phyloP scores from a whole-genome alignment of 768 basidiomycete species.

The Calocera cornea region DNA sequence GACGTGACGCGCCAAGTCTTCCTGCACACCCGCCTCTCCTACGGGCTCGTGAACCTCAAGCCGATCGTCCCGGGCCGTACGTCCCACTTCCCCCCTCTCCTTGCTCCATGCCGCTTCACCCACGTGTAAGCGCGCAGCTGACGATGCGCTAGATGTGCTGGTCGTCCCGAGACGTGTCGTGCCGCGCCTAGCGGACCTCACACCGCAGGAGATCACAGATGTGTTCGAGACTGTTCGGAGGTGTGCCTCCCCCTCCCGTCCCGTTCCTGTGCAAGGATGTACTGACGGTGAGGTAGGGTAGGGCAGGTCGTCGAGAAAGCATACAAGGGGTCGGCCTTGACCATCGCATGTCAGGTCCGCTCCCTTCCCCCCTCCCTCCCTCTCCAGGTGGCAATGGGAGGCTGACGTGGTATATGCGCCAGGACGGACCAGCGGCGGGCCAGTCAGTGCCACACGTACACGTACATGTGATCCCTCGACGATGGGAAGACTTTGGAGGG shows the following conservation, averaged over 20 bases:
- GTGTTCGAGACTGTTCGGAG: conserved; percentile 63
- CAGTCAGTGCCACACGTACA: conserved; percentile 90
- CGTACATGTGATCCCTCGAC: conserved; percentile 82
- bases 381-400: conserved; percentile 1
- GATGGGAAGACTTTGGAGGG: conserved; percentile 32
- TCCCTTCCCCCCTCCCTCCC: background rate
- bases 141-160: conserved; percentile 34
- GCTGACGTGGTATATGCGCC: too few relatives aligned
- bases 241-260: background rate
- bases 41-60: conserved; percentile 87
- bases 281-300: conserved; percentile 31
- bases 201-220: conserved; percentile 50
- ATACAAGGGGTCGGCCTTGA: conserved; percentile 72
- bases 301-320: conserved; percentile 66
- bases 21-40: conserved; percentile 52
- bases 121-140: background rate
- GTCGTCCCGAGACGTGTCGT: conserved; percentile 40
- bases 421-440: conserved; percentile 83
- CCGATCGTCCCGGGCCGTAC: conserved; percentile 88
- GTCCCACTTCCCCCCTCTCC: conserved; percentile 24
- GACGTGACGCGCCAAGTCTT: conserved; percentile 29
- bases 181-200: conserved; percentile 37
- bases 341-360: conserved; percentile 75
- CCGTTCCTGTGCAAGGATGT: background rate
- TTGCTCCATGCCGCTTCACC: background rate